Conservation (phyloP, 441 rosid species). For the Aleurites moluccanus region DNA sequence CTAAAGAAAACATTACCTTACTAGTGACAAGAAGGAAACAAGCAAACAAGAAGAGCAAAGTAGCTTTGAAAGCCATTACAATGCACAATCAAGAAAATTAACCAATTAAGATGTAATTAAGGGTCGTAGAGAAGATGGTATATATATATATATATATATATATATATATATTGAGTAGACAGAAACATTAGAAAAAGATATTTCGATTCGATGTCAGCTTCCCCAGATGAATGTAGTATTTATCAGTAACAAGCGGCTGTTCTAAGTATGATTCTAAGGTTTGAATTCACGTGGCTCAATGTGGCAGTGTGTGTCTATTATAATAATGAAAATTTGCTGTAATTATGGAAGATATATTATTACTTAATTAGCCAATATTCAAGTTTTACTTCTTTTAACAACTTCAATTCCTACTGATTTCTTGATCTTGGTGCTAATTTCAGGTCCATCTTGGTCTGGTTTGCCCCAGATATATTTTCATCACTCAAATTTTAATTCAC, state of each 20-base stretch:
- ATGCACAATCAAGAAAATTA: background rate
- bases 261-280: background rate
- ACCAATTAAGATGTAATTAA: background rate
- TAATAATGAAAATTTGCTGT: background rate
- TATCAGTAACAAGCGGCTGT: background rate
- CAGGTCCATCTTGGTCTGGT: no score
- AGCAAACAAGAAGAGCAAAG: background rate
- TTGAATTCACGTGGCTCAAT: background rate
- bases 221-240: background rate
- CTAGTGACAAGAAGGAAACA: constrained; percentile 1
- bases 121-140: background rate
- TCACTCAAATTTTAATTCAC: no score
- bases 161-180: background rate
- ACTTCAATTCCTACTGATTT: background rate
- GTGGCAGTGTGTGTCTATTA: background rate
- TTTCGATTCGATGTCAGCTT: background rate
- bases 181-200: background rate
- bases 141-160: background rate
- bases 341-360: background rate
- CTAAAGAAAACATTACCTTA: background rate
- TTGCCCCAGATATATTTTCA: no score
- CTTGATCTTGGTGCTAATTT: no score
- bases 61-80: background rate
- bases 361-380: background rate
- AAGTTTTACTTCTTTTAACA: background rate